Base-by-base conservation (phyloP, 108 stramenopile genomes). In the Pseudonitzschia multiseries region DNA sequence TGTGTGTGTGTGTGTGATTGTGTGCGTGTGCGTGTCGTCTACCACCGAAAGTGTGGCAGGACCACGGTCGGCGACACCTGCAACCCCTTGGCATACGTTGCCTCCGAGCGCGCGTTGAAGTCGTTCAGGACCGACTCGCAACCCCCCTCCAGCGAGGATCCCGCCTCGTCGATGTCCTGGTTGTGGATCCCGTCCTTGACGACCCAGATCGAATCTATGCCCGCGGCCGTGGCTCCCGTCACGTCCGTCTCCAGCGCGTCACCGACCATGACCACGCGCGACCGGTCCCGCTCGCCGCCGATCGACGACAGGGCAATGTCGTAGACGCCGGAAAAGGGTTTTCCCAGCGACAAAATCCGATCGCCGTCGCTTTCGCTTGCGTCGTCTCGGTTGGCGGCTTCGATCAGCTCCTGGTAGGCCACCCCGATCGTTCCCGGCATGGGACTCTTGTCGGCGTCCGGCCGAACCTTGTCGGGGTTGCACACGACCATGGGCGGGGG, bases 341-440 rank as follows among this genome's bases (percentile, higher is more conserved):
- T 93, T 43, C 92, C 92, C 20, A 93, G 83, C 4, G 88, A 83
- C 65, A 88, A 84, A 20, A 93, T 81, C 50, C 83, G 68, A 17
- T 71, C 76, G 18, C 26, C 26, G 10, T 42, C 51, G 29, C 66
- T 61, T 24, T 54, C 10, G 29, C 50, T 26, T 27, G 61, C 72
- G 22, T 54, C 22, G 3, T 31, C 60, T n/a, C 70, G 69, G 20
- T 44, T 8, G 29, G 44, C 22, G 40, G 57, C 33, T 75, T 77
- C 5, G 31, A 92, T 54, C 32, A 65, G 53, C 20, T 76, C 50
- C 32, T 87, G 91, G 75, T 96, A 97, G 29, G 78, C 80, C 51
- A 83, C 84, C 10, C 90, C 96, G 72, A 97, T 88, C 1, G 86
- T 78, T 20, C 97, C 97, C 8, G 97, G 97, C 97, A 97, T 97